Evolutionary conservation across 257 asterid genomes (phyloP).

Genomic region (Anisodus acutangulus): DNA sequence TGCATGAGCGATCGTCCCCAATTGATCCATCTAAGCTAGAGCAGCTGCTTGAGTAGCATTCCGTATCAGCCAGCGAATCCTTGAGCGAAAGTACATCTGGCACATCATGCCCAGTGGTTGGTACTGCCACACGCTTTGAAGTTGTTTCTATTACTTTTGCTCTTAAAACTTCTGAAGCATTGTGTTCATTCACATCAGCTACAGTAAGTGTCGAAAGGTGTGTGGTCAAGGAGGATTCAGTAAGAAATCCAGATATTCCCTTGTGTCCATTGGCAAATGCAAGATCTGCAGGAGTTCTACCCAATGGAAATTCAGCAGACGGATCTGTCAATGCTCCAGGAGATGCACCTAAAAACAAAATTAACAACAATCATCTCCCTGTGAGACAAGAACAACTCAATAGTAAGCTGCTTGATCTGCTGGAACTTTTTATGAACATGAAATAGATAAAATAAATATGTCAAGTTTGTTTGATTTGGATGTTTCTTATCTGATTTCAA

Average conservation of each 20-base stretch:
- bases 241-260: conserved; percentile 95
- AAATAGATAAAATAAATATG: no score
- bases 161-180: conserved; percentile 45
- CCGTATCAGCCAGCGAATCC: conserved; percentile 91
- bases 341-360: conserved; percentile 81
- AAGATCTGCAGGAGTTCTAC: conserved; percentile 86
- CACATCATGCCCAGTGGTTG: conserved; percentile 64
- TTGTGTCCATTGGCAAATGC: conserved; percentile 89
- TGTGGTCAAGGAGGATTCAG: conserved; percentile 70
- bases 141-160: conserved; percentile 58
- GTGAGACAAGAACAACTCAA: conserved; percentile 31
- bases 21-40: conserved; percentile 19
- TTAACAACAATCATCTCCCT: conserved; percentile 92
- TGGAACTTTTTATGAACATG: not conserved
- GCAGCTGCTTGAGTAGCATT: conserved; percentile 97
- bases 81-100: conserved; percentile 73
- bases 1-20: no score
- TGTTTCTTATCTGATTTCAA: no score
- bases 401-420: not conserved
- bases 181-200: conserved; percentile 54
- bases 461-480: no score
- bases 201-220: conserved; percentile 70
- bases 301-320: conserved; percentile 64
- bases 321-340: conserved; percentile 90
- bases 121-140: conserved; percentile 75